A percentile compares a stretch with the other conserved stretches of the same genome.
These are phyloP conservation scores for Bolboschoenus planiculmis DNA, from an alignment of 176 grass and related monocot species.

Conservation along the genomic window DNA sequence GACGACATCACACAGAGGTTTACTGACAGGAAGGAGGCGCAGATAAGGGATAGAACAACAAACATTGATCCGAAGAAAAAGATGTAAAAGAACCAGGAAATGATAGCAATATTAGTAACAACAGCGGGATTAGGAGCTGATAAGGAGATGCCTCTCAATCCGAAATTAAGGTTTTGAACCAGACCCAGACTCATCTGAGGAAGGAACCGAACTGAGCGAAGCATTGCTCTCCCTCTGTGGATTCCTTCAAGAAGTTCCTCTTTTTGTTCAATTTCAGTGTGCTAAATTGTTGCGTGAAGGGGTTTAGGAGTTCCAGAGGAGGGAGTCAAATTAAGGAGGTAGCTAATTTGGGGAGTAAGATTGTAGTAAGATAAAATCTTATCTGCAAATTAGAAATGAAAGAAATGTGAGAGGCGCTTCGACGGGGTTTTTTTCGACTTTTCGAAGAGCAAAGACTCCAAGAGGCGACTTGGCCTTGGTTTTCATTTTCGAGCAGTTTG, in stretches of 20 bases:
- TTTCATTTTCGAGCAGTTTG: neutral
- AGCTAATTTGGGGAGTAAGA: too few relatives aligned
- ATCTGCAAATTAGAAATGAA: neutral
- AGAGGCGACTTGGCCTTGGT: too few relatives aligned
- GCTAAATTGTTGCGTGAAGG: neutral
- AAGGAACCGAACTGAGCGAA: neutral
- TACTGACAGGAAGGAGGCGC: neutral
- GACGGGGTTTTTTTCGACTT: too few relatives aligned
- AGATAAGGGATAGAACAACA: constrained; percentile 17
- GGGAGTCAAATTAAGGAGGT: too few relatives aligned
- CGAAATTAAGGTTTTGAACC: neutral
- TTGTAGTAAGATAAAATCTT: too few relatives aligned
- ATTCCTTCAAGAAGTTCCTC: too few relatives aligned
- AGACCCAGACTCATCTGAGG: neutral
- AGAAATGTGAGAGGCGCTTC: neutral
- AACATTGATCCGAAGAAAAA: neutral
- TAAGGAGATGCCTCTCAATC: neutral
- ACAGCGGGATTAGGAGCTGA: neutral
- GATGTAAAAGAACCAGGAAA: neutral
- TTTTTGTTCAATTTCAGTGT: too few relatives aligned
- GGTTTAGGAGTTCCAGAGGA: too few relatives aligned
- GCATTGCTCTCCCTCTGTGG: neutral
- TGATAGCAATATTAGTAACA: neutral
- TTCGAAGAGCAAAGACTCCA: too few relatives aligned
- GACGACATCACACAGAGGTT: constrained; percentile 20